Evolutionary conservation across 352 stramenopile species (phyloP).

Genomic region (Albugo candida): DNA sequence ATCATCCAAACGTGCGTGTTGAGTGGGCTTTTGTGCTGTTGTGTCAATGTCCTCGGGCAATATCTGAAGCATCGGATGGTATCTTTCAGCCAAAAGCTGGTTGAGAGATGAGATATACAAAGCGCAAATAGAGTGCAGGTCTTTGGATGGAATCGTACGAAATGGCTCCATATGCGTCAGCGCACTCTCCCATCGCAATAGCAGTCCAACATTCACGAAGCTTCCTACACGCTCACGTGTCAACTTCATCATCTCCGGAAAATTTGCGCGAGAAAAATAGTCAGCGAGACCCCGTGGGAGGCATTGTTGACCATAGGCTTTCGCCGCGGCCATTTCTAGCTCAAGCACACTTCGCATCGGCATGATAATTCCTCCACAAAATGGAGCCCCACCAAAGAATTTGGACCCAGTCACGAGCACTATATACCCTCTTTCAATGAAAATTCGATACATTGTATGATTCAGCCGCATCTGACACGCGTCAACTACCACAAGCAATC

Average conservation of each 20-base stretch:
- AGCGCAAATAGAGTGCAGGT: constrained; percentile 27
- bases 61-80: constrained; percentile 24
- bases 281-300: constrained; percentile 51
- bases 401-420: constrained; percentile 74
- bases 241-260: constrained; percentile 42
- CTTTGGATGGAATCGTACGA: constrained; percentile 22
- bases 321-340: constrained; percentile 43
- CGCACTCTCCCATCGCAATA: constrained; percentile 66
- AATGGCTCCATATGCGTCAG: constrained; percentile 69
- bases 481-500: constrained; percentile 66
- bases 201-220: constrained; percentile 52
- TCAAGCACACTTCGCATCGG: constrained; percentile 56
- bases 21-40: no score
- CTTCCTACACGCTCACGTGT: constrained; percentile 26
- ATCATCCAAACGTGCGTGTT: no score
- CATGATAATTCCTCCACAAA: constrained; percentile 70
- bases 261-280: constrained; percentile 71
- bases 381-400: constrained; percentile 73
- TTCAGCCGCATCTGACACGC: constrained; percentile 76
- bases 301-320: constrained; percentile 34
- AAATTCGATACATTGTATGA: constrained; percentile 34
- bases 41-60: constrained; percentile 9
- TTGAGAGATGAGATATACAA: constrained; percentile 40
- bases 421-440: constrained; percentile 36
- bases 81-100: constrained; percentile 18